These are phyloP conservation scores for Earliella scabrosa DNA, from an alignment of 1,284 basidiomycete genomes.

Conservation along the genomic window DNA sequence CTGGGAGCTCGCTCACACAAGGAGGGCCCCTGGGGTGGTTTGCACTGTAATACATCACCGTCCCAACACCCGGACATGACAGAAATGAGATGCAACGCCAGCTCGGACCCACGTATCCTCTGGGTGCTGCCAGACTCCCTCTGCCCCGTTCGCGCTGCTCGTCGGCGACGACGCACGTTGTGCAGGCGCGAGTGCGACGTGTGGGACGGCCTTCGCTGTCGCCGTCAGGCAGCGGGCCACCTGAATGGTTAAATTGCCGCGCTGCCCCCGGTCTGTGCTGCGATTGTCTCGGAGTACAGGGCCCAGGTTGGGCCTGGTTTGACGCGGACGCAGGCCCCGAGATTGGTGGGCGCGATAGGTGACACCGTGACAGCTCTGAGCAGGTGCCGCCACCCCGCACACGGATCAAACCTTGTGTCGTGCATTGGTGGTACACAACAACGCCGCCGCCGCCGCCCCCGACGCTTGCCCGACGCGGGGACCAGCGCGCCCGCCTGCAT, in stretches of 20 bases:
- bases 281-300: not conserved
- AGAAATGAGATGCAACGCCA: constrained; percentile 12
- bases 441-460: too few relatives aligned
- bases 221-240: not conserved
- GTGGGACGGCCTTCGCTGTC: not conserved
- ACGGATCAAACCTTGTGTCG: constrained; percentile 21
- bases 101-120: not conserved
- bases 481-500: too few relatives aligned
- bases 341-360: constrained; percentile 1
- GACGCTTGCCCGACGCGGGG: too few relatives aligned
- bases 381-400: too few relatives aligned
- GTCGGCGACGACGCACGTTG: not conserved
- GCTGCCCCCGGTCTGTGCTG: not conserved
- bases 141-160: not conserved
- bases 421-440: too few relatives aligned
- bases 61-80: constrained; percentile 1
- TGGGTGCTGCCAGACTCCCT: not conserved
- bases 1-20: constrained; percentile 11
- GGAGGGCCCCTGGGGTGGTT: not conserved
- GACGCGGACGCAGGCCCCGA: not conserved
- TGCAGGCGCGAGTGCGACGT: not conserved
- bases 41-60: not conserved
- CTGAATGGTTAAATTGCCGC: constrained; percentile 4
- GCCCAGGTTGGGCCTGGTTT: not conserved
- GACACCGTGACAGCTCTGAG: not conserved